Base-by-base conservation (phyloP, 1,284 basidiomycete species). In the Trichosporon asahii region DNA sequence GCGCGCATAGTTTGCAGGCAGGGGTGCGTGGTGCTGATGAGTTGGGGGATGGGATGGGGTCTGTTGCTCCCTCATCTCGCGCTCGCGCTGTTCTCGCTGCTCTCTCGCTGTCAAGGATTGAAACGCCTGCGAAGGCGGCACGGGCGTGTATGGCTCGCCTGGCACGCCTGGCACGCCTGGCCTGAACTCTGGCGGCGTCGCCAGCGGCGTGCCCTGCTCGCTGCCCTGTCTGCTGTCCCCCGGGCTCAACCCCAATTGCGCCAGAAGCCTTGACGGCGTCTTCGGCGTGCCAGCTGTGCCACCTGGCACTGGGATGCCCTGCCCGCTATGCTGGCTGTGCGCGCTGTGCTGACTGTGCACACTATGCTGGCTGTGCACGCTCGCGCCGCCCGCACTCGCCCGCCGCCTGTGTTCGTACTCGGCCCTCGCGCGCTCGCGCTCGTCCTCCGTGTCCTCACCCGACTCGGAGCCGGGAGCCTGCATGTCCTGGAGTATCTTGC, bases 401-500 rank as follows among this genome's bases (percentile, higher is more conserved):
- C 76, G 76, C 67, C 77, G 74, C 57, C 77, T 67, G 49, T 77
- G 77, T 68, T 70, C 70, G 25, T 74, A 73, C 57, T 74, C 73
- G 65, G 70, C 68, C 70, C 78, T 73, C 57, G 75, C 70, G 60
- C 74, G 70, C 44, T 60, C 49, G 5, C 27, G 29, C 55, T 27
- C 55, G 2, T 31, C 25, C 25, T 31, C 55, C 55, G 55, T 29
- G 63, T 70, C 67, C 49, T 71, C 73, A 66, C 77, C 76, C 44
- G 72, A 25, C 53, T 71, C 73, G 66, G 76, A 75, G 46, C 71
- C 77, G n/a, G 73, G 72, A 90, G 91, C 75, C 87, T 90, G 76
- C 74, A 83, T 83, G 12, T 72, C 72, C 57, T 83, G 81, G 78
- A 97, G 90, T 73, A 97, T 94, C 71, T 91, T 89, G 11, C 93